Base-by-base conservation (phyloP, 2,329 filamentous ascomycete species). In the Lachnellula cervina region DNA sequence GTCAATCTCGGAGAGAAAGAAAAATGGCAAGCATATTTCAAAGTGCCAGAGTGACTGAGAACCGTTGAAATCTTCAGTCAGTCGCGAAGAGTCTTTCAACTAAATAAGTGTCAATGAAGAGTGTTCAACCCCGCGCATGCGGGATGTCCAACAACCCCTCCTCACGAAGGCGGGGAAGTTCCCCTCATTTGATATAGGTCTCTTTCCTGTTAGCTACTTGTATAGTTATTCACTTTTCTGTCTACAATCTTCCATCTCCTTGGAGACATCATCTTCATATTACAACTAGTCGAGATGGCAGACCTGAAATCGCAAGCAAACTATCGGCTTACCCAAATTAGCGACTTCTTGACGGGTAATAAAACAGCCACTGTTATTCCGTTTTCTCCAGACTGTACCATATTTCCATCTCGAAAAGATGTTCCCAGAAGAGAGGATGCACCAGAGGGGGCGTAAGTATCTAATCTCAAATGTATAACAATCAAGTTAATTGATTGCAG, bases 321-420 rank as follows among this genome's bases (percentile, higher is more conserved):
- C 25, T 55, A 34, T 25, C 61, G 65, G 14, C 55, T 68, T n/a
- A 61, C 56, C 3, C 56, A 68, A 50, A 58, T 68, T 49, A 62
- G 56, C 7, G 63, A 64, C 48, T 64, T 62, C 35, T 48, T 69
- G 32, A 65, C 60, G 3, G 60, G 60, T 3, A 61, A 59, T 25
- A 65, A 56, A 35, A 65, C 64, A 5, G 65, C 65, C 43, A 60
- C 50, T 23, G 57, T 55, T 2, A 60, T 69, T 53, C 66, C 67
- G 9, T 68, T 58, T 50, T 65, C 68, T 51, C 65, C 67, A 3
- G 59, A 65, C 57, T 67, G 54, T 25, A 69, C 65, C 21, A 66
- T 62, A 40, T 69, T 68, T 45, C 67, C 67, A 1, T 52, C 21
- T 17, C 59, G 66, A 50, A 65, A 66, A 37, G 59, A 68, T 47